Evolutionary conservation across 345 rosid genomes (phyloP), one percentile per base, ranked within the genome.

Genomic region (Aegle marmelos): DNA sequence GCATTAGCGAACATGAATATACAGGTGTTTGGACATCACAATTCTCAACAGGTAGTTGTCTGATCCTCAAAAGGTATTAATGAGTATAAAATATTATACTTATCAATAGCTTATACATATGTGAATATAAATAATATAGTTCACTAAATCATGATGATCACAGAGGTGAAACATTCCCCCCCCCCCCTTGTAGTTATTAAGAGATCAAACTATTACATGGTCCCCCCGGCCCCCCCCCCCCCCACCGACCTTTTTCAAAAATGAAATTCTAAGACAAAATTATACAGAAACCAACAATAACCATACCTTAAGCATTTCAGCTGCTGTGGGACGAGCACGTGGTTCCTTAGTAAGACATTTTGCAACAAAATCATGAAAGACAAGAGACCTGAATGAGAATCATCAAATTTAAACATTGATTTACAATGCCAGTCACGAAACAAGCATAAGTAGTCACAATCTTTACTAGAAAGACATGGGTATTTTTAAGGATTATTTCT

Each of bases 331-430:
- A 62, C 99, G 98, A 80, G 85, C 79, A 60, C 98, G 95, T 76
- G 99, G 95, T 80, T 96, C 99, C 78, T 96, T 96, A 72, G 99
- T 94, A 31, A 96, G 94, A 88, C 93, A 92, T 86, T 89, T 94
- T 8, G 99, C 99, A 78, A 94, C 90, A 86, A 96, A 96, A 89
- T 96, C 99, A 91, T 96, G 99, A 72, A 94, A 96, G 65, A 96
- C 93, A 76, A 96, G 93, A 78, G 99, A 94, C 99, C 98, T 95
- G 84, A 78, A 83, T 53, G 75, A 66, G 79, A 56, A 79, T 60
- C 56, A 78, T 62, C 50, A 64, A 48, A 57, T 39, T 78, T 16
- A 59, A 80, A 73, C 77, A 76, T 16, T 6, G n/a, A 22, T 28
- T 68, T 53, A 78, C 66, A 68, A 31, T 68, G 39, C 37, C 63